Evolutionary conservation across 2,329 filamentous ascomycete genomes (phyloP), one percentile per base, ranked within the genome.

Genomic region (Pseudocercospora cruenta): DNA sequence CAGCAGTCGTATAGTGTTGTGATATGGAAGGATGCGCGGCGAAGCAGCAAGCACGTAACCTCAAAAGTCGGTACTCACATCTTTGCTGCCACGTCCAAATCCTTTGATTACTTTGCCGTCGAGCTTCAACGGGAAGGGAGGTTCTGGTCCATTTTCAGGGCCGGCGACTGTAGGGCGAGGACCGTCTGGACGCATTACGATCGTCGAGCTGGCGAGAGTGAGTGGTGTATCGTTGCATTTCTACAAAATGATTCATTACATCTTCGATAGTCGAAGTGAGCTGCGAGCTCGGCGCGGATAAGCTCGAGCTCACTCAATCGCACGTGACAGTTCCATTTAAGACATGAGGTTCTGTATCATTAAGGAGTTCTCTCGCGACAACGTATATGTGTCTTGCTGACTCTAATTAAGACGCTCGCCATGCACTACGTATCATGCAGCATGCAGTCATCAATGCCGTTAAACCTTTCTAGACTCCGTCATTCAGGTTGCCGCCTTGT

Each of bases 1-100:
- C 12, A 24, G 49, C 49, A 53, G 19, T 22, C 12, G 24, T 26
- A 28, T n/a, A 54, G 16, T n/a, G 51, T 26, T 24, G 51, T 54
- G 51, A 54, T 26, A 54, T 60, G 36, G 57, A 62, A 53, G 60
- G 33, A 51, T 26, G 21, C 28, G 39, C 58, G 26, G n/a, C 43
- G 63, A 47, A 63, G 33, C 22, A 31, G 54, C 22, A 54, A 22
- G 36, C 47, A 47, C 21, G 58, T 53, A 26, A 53, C 24, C 22
- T 22, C n/a, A 21, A 28, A 36, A 33, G 31, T 12, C n/a, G 26
- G 21, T 33, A 72, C 74, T 69, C 63, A 94, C 92, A 81, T 97
- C 94, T 83, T 93, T 96, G 75, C 92, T 96, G 16, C 95, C 95
- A 67, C 95, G 88, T 49, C 95, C 94, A 79, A 98, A 98, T 36